Conservation (phyloP, 2,329 filamentous ascomycete genomes). For the Aureobasidium uvarum region DNA sequence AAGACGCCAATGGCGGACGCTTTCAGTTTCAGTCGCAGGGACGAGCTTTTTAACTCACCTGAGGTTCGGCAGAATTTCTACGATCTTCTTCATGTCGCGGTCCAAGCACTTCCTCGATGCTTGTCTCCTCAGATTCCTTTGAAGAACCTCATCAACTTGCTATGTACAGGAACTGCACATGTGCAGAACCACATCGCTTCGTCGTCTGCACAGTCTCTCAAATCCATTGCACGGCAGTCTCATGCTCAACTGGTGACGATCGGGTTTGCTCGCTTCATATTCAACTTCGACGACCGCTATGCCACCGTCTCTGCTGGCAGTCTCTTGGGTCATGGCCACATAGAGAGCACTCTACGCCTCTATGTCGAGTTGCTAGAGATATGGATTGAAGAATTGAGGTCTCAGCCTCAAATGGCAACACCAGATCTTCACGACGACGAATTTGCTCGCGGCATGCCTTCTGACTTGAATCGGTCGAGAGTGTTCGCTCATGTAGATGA, state of each 20-base stretch:
- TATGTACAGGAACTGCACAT: conserved; percentile 96
- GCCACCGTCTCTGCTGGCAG: conserved; percentile 97
- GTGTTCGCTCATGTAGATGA: conserved; percentile 94
- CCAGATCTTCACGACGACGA: conserved; percentile 67
- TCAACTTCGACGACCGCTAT: conserved; percentile 96
- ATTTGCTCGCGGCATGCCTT: conserved; percentile 35
- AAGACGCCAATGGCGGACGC: conserved; percentile 95
- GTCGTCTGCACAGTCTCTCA: conserved; percentile 88
- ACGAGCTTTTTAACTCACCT: conserved; percentile 68
- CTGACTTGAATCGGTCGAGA: conserved; percentile 70
- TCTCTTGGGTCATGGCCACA: conserved; percentile 89
- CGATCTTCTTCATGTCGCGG: conserved; percentile 89
- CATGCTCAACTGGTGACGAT: conserved; percentile 95
- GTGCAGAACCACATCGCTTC: conserved; percentile 88
- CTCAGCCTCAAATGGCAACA: conserved; percentile 64
- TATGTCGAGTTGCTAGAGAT: conserved; percentile 94
- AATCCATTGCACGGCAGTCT: conserved; percentile 89
- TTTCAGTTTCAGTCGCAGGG: conserved; percentile 83
- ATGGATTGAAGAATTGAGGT: conserved; percentile 90
- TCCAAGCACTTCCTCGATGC: conserved; percentile 93
- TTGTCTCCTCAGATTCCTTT: conserved; percentile 87
- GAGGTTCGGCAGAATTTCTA: conserved; percentile 96
- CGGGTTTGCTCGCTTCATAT: conserved; percentile 95
- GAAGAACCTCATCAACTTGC: conserved; percentile 86
- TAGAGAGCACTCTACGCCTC: conserved; percentile 86